Evolutionary conservation across 2,329 filamentous ascomycete genomes (phyloP), one percentile per base, ranked within the genome.

Genomic region (Chrysoporthe cubensis): DNA sequence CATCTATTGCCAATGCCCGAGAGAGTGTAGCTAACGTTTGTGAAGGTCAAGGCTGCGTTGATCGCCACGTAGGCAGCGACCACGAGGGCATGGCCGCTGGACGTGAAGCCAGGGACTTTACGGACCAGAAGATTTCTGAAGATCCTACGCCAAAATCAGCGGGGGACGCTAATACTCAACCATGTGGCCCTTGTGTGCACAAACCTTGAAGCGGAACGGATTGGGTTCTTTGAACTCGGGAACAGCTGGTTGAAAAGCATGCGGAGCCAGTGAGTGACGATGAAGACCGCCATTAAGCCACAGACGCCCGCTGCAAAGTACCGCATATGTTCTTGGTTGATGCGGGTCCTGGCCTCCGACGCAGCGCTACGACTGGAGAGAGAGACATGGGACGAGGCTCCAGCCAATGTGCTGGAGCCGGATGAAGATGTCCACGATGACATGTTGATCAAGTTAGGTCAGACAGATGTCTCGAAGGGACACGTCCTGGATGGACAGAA

Each of bases 41-140:
- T 76, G 44, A 78, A 72, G 11, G 72, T 70, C 37, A 77, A 59
- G 18, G 72, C 70, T 21, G 73, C 60, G 67, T 78, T 78, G 70
- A 77, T 73, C 21, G 66, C 74, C 26, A 76, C 71, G 61, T 78
- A 79, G 14, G 74, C 69, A 0, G 71, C 64, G 2, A 78, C 74
- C 2, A 78, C 67, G 8, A 78, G 63, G 6, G 74, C 75, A 69
- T 79, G 77, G 2, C 78, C 78, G 1, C 74, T 73, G 3, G 78
- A 79, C 43, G 73, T 74, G 67, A 79, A 75, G 0, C 75, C 76
- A 2, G 76, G 74, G 2, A 75, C 69, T 56, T 73, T 75, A 9
- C 76, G 73, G 40, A 78, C 70, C 6, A 78, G 70, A 3, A 77
- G 18, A 18, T 75, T 78, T 42, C 77, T 74, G 8, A 70, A 64